Percentiles rank a stretch among this genome's conserved stretches.
Evolutionary conservation across 208 protist species (phyloP).

Genomic region (Crithidia sp.): DNA sequence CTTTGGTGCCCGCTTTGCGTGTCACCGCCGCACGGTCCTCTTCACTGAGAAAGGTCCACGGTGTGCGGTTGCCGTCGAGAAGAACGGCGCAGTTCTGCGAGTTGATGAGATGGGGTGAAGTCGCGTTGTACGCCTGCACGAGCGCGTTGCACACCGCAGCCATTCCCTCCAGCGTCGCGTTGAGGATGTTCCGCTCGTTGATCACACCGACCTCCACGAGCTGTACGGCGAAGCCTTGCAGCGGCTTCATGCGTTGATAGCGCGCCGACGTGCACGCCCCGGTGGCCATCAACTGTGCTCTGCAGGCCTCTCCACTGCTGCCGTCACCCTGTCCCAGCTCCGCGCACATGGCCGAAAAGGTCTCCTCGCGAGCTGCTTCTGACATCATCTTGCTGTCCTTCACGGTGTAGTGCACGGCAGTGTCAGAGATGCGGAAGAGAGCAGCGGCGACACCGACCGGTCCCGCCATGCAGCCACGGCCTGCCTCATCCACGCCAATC

Average conservation of each 20-base stretch:
- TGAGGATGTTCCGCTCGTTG: conserved; percentile 56
- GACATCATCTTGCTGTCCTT: conserved; percentile 54
- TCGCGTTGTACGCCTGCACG: conserved; percentile 25
- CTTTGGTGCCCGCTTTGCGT: conserved; percentile 6
- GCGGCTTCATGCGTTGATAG: conserved; percentile 3
- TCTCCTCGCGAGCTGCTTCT: conserved; percentile 14
- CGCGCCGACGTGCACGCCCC: conserved; percentile 13
- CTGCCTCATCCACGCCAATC: conserved; percentile 64
- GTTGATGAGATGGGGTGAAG: conserved; percentile 9
- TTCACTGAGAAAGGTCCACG: conserved; percentile 45
- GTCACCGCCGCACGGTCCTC: conserved; percentile 17
- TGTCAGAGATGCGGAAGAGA: conserved; percentile 33
- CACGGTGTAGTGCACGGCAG: conserved; percentile 23
- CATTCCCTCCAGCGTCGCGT: conserved; percentile 70
- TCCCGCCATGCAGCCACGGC: conserved; percentile 62
- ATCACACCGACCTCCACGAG: conserved; percentile 42
- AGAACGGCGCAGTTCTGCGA: conserved; percentile 44
- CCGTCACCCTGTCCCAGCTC: conserved; percentile 10
- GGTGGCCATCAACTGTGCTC: background rate
- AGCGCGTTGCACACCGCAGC: conserved; percentile 27
- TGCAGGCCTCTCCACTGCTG: background rate
- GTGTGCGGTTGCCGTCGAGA: conserved; percentile 52
- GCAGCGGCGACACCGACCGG: conserved; percentile 53
- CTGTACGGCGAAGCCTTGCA: conserved; percentile 32
- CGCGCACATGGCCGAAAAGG: conserved; percentile 30